Evolutionary conservation across 805 yeast species (phyloP).

Genomic region (Isabelozyma heimii): DNA sequence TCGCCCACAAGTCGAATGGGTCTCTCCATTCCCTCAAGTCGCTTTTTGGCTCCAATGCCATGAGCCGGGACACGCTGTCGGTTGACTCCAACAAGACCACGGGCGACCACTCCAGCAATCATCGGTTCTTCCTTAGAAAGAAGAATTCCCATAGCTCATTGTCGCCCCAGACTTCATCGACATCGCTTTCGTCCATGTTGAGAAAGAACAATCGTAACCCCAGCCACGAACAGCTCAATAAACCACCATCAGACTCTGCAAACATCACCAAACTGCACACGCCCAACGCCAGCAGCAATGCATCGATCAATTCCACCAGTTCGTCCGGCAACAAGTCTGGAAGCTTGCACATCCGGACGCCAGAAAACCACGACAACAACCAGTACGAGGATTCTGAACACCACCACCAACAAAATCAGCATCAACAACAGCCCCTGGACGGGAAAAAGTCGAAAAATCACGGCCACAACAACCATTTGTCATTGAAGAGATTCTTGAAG

Average conservation of each 20-base stretch:
- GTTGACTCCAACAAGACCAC: neutral
- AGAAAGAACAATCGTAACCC: conserved; percentile 1
- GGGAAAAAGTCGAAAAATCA: neutral
- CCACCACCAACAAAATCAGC: neutral
- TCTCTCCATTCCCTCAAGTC: conserved; percentile 1
- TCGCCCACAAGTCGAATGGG: neutral
- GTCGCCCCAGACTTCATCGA: conserved; percentile 24
- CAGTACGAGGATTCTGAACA: neutral
- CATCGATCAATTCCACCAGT: neutral
- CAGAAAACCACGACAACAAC: neutral
- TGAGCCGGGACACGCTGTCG: neutral
- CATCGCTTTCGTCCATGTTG: conserved; percentile 14
- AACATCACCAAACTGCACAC: neutral
- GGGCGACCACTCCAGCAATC: conserved; percentile 9
- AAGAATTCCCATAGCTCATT: conserved; percentile 19
- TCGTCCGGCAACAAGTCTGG: neutral
- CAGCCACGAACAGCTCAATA: conserved; percentile 3
- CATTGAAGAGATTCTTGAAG: conserved; percentile 52
- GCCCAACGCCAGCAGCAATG: neutral
- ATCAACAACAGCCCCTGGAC: neutral
- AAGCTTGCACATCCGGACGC: neutral
- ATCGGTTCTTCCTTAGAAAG: conserved; percentile 22
- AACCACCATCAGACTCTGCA: neutral
- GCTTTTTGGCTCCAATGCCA: neutral
- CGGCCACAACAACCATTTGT: conserved; percentile 9